Evolutionary conservation across 768 basidiomycete species (phyloP).

Genomic region (Pholiota microspora): DNA sequence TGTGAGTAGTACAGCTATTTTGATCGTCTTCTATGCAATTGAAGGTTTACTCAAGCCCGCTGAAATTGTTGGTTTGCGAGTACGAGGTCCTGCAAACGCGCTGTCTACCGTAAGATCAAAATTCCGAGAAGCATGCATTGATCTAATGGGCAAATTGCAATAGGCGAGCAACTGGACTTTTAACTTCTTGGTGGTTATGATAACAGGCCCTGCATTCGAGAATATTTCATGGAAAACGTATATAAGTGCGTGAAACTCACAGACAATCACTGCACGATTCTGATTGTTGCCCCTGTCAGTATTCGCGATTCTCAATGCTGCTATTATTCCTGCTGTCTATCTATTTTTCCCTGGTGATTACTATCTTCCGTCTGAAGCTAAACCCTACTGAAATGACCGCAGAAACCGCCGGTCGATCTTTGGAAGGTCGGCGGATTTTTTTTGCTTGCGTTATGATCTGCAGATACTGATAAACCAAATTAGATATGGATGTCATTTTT

Average conservation of each 20-base stretch:
- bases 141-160: not conserved
- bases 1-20: constrained; percentile 30
- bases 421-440: constrained; percentile 37
- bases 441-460: not conserved
- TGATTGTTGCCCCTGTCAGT: constrained; percentile 24
- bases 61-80: constrained; percentile 60
- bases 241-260: constrained; percentile 37
- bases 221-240: constrained; percentile 61
- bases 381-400: constrained; percentile 5
- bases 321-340: constrained; percentile 56
- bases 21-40: not conserved
- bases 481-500: constrained; percentile 48
- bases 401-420: constrained; percentile 57
- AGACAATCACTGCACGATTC: not conserved
- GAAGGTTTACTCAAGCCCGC: constrained; percentile 41
- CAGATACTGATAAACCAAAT: not conserved
- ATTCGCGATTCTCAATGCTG: constrained; percentile 55
- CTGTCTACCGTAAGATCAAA: constrained; percentile 43
- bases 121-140: not conserved
- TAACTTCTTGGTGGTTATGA: constrained; percentile 61
- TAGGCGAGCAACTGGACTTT: constrained; percentile 52
- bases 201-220: constrained; percentile 57
- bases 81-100: constrained; percentile 64
- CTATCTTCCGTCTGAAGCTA: not conserved
- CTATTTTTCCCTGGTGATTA: constrained; percentile 46